Evolutionary conservation across 805 yeast genomes (phyloP), one percentile per base, ranked within the genome.

Genomic region (Ogataea glucozyma): DNA sequence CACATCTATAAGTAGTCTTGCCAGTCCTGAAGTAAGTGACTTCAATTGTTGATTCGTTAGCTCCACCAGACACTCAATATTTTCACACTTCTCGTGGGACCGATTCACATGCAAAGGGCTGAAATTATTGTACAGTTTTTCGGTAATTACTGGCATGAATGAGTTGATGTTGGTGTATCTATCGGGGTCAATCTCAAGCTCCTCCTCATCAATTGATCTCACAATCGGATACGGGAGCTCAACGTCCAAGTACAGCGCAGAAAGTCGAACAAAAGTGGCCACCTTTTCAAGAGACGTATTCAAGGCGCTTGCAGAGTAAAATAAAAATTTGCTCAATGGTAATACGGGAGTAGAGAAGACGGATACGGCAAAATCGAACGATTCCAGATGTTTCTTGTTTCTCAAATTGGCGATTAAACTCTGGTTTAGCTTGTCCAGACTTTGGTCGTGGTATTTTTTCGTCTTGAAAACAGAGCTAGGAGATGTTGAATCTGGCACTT

Each of bases 321-420:
- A 22, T 1, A 58, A 16, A 33, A 47, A 52, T 7, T 46, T 40
- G 2, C 48, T 36, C 1, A 62, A 24, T 2, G 62, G 54, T 9
- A 65, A 18, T 1, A 65, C 47, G 1, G 69, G 69, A 1, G 46
- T 38, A 27, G 53, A 60, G n/a, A 52, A 41, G 3, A 65, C 38
- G 4, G 44, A 29, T 6, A 40, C 47, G 6, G 34, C 42, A n/a
- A 43, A 43, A 10, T 45, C 52, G 12, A 27, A 11, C 16, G 33
- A 9, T 26, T 40, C 42, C 6, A 13, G 8, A 4, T 18, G 35
- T 8, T 26, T 24, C 26, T 46, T 36, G 27, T 21, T 31, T 26
- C 44, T 33, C 27, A 49, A 17, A 21, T 37, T 48, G 3, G 23
- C 13, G 24, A 47, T 34, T 17, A 50, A 22, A 35, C 44, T 49